Percentiles rank a stretch among this genome's conserved stretches.
phyloP scores from a whole-genome alignment of 176 grass and related monocot genomes.

The Oryza glaberrima region DNA sequence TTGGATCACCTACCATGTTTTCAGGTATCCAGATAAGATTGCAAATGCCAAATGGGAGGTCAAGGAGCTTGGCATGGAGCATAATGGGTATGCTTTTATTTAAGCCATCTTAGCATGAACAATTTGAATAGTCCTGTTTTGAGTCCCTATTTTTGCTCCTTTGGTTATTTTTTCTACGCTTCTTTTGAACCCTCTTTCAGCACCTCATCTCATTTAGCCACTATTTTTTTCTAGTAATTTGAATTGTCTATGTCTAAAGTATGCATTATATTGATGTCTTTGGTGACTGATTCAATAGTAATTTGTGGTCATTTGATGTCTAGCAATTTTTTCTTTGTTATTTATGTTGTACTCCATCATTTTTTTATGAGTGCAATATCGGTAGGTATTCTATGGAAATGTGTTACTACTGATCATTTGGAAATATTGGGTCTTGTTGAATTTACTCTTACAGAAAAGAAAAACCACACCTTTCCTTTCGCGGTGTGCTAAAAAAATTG shows the following conservation, averaged over 20 bases:
- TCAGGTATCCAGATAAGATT: slow-evolving; percentile 95
- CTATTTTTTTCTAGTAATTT: slow-evolving; percentile 29
- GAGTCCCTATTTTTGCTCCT: slow-evolving; percentile 8
- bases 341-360: slow-evolving; percentile 15
- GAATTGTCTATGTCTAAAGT: neutral
- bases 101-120: slow-evolving; percentile 33
- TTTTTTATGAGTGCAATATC: slow-evolving; percentile 6
- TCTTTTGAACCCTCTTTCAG: slow-evolving; percentile 19
- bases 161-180: neutral
- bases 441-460: neutral
- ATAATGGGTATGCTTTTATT: slow-evolving; percentile 88
- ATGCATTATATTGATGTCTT: slow-evolving; percentile 13
- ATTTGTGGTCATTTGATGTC: slow-evolving; percentile 2
- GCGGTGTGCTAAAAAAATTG: slow-evolving; percentile 21
- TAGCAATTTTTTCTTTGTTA: neutral
- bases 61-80: slow-evolving; percentile 97
- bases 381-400: slow-evolving; percentile 14
- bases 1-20: slow-evolving; percentile 38
- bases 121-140: slow-evolving; percentile 22
- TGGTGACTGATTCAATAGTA: slow-evolving; percentile 13
- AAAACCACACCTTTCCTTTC: slow-evolving; percentile 7
- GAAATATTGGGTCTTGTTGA: slow-evolving; percentile 10
- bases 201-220: slow-evolving; percentile 9
- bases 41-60: slow-evolving; percentile 99
- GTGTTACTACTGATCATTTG: slow-evolving; percentile 11